phyloP scores from a whole-genome alignment of 306 rosid species.

The Vigna hirtella region DNA sequence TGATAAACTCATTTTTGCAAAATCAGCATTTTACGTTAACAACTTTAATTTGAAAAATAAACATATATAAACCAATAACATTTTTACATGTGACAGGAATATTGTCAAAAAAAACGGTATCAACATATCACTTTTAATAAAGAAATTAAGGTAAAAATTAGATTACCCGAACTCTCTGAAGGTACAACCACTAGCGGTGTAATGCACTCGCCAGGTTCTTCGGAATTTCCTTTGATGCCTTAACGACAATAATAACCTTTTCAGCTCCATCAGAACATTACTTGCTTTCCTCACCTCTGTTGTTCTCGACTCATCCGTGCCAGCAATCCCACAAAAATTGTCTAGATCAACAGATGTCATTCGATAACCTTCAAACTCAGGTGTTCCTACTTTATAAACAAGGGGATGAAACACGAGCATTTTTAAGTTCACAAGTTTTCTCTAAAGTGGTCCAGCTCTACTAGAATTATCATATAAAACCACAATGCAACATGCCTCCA shows the following conservation, averaged over 20 bases:
- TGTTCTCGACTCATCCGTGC: conserved; percentile 77
- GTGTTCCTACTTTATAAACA: conserved; percentile 27
- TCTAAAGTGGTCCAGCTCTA: conserved; percentile 49
- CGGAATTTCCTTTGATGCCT: conserved; percentile 92
- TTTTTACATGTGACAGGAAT: too few relatives aligned
- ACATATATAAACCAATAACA: too few relatives aligned
- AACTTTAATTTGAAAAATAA: too few relatives aligned
- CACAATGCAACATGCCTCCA: conserved; percentile 48
- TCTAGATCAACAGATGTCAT: conserved; percentile 42
- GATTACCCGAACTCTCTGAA: conserved; percentile 78
- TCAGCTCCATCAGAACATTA: conserved; percentile 77
- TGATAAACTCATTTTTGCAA: too few relatives aligned
- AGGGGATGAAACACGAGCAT: conserved; percentile 35
- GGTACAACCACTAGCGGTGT: conserved; percentile 61
- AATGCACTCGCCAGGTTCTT: conserved; percentile 92
- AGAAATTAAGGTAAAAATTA: conserved; percentile 19
- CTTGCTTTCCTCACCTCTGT: conserved; percentile 77
- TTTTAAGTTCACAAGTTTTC: conserved; percentile 39
- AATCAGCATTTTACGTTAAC: too few relatives aligned
- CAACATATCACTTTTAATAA: not conserved
- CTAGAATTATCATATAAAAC: conserved; percentile 32
- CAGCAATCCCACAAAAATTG: conserved; percentile 34
- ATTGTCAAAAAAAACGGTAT: too few relatives aligned
- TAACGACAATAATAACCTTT: conserved; percentile 95
- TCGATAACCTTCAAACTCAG: conserved; percentile 50